Conservation (phyloP, 208 protist species). For the Naegleria fowleri region DNA sequence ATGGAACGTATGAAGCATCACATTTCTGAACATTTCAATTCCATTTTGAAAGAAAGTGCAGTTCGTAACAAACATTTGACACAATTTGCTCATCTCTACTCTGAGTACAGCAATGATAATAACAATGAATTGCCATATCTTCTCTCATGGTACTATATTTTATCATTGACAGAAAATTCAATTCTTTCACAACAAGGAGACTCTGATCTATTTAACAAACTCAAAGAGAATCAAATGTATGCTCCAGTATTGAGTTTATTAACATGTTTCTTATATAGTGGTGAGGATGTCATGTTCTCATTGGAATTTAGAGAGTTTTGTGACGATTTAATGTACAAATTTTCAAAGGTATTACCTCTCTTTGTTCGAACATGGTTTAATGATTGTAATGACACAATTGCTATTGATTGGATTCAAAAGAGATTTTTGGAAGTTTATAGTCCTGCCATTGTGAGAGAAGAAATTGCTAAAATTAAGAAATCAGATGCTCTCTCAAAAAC, state of each 20-base stretch:
- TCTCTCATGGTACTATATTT: not conserved
- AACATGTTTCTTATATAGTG: not conserved
- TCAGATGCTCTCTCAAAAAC: not conserved
- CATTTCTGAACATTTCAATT: not conserved
- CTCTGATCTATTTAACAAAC: not conserved
- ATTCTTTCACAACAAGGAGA: not conserved
- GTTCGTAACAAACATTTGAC: not conserved
- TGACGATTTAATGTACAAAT: not conserved
- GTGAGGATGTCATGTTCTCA: not conserved
- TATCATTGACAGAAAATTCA: not conserved
- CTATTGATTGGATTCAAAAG: not conserved
- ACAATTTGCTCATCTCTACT: not conserved
- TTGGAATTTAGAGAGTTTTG: not conserved
- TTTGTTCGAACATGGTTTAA: slow-evolving; percentile 4
- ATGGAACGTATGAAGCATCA: not conserved
- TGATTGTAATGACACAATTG: not conserved
- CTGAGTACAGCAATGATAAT: not conserved
- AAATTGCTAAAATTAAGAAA: not conserved
- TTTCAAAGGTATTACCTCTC: not conserved
- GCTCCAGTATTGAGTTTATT: not conserved
- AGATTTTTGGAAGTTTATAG: not conserved
- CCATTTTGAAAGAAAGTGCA: not conserved
- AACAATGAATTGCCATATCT: not conserved
- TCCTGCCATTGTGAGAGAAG: not conserved
- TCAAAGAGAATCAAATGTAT: not conserved